Percentiles rank a stretch among this genome's conserved stretches.
phyloP scores from a whole-genome alignment of 495 filamentous ascomycete genomes.

The Glonium stellatum region DNA sequence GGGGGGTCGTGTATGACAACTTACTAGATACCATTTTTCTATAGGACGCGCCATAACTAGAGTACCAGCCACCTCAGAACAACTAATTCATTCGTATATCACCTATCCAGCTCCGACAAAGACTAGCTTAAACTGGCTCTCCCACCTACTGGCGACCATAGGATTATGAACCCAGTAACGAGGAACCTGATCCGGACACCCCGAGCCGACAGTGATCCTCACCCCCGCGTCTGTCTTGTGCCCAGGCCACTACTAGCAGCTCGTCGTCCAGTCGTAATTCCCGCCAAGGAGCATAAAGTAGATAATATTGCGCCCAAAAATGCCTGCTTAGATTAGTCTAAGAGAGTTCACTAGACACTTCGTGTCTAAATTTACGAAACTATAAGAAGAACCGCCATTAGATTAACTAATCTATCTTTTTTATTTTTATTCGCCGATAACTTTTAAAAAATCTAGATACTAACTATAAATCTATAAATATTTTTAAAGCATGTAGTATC shows the following conservation, averaged over 20 bases:
- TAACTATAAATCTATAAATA: conserved; percentile 38
- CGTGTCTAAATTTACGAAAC: conserved; percentile 40
- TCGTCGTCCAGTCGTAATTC: conserved; percentile 24
- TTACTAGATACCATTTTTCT: conserved; percentile 8
- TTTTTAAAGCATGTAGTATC: conserved; percentile 33
- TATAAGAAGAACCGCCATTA: conserved; percentile 18
- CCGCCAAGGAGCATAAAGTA: conserved; percentile 1
- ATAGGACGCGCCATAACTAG: conserved; percentile 18
- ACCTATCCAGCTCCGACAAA: conserved; percentile 19
- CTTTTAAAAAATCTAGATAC: conserved; percentile 25
- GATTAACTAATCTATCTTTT: conserved; percentile 15
- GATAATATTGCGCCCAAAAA: conserved; percentile 42
- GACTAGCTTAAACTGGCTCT: conserved; percentile 1
- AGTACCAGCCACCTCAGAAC: conserved; percentile 20
- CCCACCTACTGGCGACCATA: conserved; percentile 5
- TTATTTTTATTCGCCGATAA: conserved; percentile 21
- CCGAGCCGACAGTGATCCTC: conserved; percentile 16
- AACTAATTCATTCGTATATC: conserved; percentile 14
- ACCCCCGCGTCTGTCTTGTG: conserved; percentile 30
- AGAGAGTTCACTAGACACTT: conserved; percentile 34
- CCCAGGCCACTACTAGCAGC: conserved; percentile 30
- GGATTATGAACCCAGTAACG: conserved; percentile 14
- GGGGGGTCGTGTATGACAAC: conserved; percentile 22
- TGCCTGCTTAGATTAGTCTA: conserved; percentile 43
- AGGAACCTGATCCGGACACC: conserved; percentile 20